Percentiles rank a stretch among this genome's conserved stretches.
Evolutionary conservation across 2,329 filamentous ascomycete genomes (phyloP).

Genomic region (Bipolaris bicolor): DNA sequence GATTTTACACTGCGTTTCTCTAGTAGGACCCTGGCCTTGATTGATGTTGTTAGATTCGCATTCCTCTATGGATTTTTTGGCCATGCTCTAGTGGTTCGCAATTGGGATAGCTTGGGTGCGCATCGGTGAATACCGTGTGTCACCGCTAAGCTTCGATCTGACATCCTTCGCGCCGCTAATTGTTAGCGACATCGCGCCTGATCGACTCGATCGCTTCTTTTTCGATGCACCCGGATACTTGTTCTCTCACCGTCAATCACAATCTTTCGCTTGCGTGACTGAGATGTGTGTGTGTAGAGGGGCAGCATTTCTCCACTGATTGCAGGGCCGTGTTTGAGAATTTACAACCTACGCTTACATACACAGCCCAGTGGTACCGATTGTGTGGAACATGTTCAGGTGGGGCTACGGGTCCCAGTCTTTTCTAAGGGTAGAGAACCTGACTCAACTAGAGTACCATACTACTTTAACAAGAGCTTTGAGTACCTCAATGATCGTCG

Average conservation of each 20-base stretch:
- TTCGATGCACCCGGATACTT: not conserved
- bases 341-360: not conserved
- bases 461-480: not conserved
- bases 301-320: not conserved
- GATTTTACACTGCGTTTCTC: not conserved
- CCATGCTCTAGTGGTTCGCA: not conserved
- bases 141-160: slow-evolving; percentile 12
- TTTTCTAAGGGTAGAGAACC: not conserved
- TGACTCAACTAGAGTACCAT: not conserved
- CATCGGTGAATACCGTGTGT: not conserved
- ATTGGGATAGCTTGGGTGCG: not conserved
- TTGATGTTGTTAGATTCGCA: not conserved
- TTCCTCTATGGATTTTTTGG: not conserved
- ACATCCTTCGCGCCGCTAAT: slow-evolving; percentile 11
- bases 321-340: not conserved
- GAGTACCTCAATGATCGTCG: not conserved
- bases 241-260: not conserved
- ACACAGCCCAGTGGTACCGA: not conserved
- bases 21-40: not conserved
- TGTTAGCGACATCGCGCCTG: slow-evolving; percentile 9
- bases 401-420: not conserved
- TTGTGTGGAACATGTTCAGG: not conserved
- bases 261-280: not conserved
- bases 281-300: no score
- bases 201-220: slow-evolving; percentile 16